phyloP scores from a whole-genome alignment of 805 yeast genomes.

The Candida xiaguanensis region DNA sequence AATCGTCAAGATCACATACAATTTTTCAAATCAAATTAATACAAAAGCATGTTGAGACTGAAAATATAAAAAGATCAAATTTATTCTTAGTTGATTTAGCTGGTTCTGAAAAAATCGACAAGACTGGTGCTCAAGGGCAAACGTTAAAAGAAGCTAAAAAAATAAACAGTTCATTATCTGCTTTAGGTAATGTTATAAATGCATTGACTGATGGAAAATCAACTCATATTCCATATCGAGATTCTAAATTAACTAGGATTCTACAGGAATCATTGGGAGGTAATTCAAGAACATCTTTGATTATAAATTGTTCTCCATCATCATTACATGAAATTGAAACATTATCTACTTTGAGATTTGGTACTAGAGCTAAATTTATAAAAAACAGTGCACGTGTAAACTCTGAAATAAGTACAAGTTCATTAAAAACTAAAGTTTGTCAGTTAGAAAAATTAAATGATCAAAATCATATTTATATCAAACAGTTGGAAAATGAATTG shows the following conservation, averaged over 20 bases:
- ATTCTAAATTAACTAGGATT: conserved; percentile 71
- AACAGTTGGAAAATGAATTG: conserved; percentile 41
- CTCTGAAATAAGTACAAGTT: conserved; percentile 50
- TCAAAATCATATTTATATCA: conserved; percentile 27
- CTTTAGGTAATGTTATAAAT: conserved; percentile 78
- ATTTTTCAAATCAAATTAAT: conserved; percentile 65
- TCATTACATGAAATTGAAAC: conserved; percentile 72
- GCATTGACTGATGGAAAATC: conserved; percentile 68
- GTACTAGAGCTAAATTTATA: conserved; percentile 79
- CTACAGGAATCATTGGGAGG: conserved; percentile 86
- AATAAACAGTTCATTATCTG: conserved; percentile 72
- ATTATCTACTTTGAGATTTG: conserved; percentile 80
- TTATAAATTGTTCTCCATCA: conserved; percentile 87
- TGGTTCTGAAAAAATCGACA: conserved; percentile 78
- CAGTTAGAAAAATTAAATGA: conserved; percentile 33
- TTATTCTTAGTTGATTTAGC: conserved; percentile 81
- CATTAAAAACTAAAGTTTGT: conserved; percentile 39
- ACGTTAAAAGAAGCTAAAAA: conserved; percentile 80
- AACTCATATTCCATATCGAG: conserved; percentile 80
- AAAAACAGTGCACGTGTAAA: conserved; percentile 65
- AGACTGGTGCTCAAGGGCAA: conserved; percentile 71
- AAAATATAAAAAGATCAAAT: conserved; percentile 57
- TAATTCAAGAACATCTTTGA: conserved; percentile 76
- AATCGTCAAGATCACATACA: conserved; percentile 77
- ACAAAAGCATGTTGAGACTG: conserved; percentile 56